A percentile compares a stretch with the other conserved stretches of the same genome.
Evolutionary conservation across 768 basidiomycete genomes (phyloP).

Genomic region (Rickenella mellea): DNA sequence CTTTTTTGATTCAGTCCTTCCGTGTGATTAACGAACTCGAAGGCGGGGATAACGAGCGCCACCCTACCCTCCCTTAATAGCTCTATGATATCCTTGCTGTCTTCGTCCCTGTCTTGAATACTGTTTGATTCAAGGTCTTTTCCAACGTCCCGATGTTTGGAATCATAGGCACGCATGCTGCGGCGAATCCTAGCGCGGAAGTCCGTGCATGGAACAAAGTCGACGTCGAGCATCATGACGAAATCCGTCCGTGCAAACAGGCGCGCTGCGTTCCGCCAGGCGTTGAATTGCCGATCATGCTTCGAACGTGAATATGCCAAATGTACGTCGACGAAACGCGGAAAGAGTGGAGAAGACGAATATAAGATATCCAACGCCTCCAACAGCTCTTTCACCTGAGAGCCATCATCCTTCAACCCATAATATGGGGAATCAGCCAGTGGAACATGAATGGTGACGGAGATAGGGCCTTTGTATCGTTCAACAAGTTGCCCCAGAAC

Average conservation of each 20-base stretch:
- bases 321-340: conserved; percentile 71
- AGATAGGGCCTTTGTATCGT: conserved; percentile 78
- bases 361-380: conserved; percentile 59
- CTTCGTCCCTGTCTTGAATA: conserved; percentile 1
- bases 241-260: conserved; percentile 76
- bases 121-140: too few species aligned
- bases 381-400: conserved; percentile 31
- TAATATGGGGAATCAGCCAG: conserved; percentile 25
- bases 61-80: conserved; percentile 49
- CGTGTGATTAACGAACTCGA: conserved; percentile 62
- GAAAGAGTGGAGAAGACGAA: conserved; percentile 54
- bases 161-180: conserved; percentile 22
- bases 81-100: conserved; percentile 23
- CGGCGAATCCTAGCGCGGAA: conserved; percentile 51
- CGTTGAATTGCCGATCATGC: conserved; percentile 74
- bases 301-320: conserved; percentile 60
- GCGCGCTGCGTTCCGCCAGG: conserved; percentile 82
- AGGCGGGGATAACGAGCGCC: conserved; percentile 79
- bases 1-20: conserved; percentile 48
- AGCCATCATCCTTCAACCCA: not conserved
- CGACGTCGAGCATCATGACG: conserved; percentile 88
- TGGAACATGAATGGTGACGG: conserved; percentile 71
- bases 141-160: too few species aligned
- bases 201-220: conserved; percentile 79
- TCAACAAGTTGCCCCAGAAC: conserved; percentile 65